Conservation (phyloP, 495 filamentous ascomycete species). For the Mytilinidion resinicola region DNA sequence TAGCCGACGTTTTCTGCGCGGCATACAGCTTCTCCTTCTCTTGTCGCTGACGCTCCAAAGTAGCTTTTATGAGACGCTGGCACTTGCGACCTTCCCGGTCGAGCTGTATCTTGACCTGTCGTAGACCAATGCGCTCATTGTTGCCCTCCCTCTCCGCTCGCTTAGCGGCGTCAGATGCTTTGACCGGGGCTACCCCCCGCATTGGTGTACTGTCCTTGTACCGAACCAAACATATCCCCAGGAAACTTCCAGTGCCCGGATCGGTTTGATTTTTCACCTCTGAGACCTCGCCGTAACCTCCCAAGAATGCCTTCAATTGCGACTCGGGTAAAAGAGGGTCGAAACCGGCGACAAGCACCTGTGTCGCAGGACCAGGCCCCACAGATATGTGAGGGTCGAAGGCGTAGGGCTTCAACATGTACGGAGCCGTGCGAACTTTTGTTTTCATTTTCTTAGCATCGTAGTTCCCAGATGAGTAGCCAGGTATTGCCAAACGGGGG, state of each 20-base stretch:
- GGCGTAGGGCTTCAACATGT: constrained; percentile 65
- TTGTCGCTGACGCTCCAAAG: constrained; percentile 57
- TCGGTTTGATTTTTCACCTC: constrained; percentile 86
- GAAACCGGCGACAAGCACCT: constrained; percentile 88
- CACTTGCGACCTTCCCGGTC: constrained; percentile 83
- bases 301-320: constrained; percentile 73
- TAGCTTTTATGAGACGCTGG: constrained; percentile 61
- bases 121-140: constrained; percentile 63
- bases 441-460: constrained; percentile 48
- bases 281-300: constrained; percentile 80
- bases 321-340: constrained; percentile 77
- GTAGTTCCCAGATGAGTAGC: constrained; percentile 44
- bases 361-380: constrained; percentile 78
- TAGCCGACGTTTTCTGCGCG: constrained; percentile 21
- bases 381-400: constrained; percentile 77
- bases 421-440: constrained; percentile 73
- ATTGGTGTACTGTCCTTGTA: constrained; percentile 67
- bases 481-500: constrained; percentile 63
- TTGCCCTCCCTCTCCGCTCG: constrained; percentile 65
- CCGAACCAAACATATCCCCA: constrained; percentile 84
- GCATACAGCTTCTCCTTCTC: constrained; percentile 37
- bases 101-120: constrained; percentile 69
- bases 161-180: constrained; percentile 71
- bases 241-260: constrained; percentile 82
- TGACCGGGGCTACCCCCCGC: constrained; percentile 42